Base-by-base conservation (phyloP, 2,329 filamentous ascomycete genomes). In the Fusarium mangiferae region DNA sequence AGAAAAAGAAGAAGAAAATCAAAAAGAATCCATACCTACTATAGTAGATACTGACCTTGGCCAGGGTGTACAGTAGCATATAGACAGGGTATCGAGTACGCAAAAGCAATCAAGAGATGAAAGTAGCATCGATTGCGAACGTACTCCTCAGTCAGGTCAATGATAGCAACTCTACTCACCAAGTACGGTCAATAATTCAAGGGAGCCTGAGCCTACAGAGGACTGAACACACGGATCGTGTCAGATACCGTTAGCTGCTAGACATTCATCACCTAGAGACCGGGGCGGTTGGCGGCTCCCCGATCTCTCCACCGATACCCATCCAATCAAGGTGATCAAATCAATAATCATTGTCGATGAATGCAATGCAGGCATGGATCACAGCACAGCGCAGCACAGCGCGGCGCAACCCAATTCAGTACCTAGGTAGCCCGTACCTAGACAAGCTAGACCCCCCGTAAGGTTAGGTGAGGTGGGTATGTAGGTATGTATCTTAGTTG, bases 241-340 rank as follows among this genome's bases (percentile, higher is more conserved):
- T 35, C 54, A 57, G 54, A 57, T 45, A 45, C 54, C 7, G 39
- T n/a, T 45, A 56, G 24, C 46, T 49, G 28, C 46, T 33, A n/a
- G 46, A 48, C 33, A 36, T 52, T 36, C 49, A 52, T 36, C n/a
- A 41, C 45, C 39, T 26, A 66, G 45, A 36, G 62, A 30, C 38
- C 62, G 69, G 70, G 70, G 69, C 58, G 56, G 35, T 45, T 49
- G 45, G 54, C 70, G 64, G 69, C 49, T 72, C 70, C 70, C 70
- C 70, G 70, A 73, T 69, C 54, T 70, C 64, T 54, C 70, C 69
- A 73, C 64, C 70, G 52, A 56, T 58, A 64, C 35, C 68, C 55
- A 52, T 26, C 49, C 49, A 52, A 52, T 52, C 49, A 52, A n/a
- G 46, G n/a, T 17, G 15, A 30, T 49, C 28, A 30, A 51, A 33